phyloP scores from a whole-genome alignment of 371 early-diverging fungal species.

The Apophysomyces trapeziformis region DNA sequence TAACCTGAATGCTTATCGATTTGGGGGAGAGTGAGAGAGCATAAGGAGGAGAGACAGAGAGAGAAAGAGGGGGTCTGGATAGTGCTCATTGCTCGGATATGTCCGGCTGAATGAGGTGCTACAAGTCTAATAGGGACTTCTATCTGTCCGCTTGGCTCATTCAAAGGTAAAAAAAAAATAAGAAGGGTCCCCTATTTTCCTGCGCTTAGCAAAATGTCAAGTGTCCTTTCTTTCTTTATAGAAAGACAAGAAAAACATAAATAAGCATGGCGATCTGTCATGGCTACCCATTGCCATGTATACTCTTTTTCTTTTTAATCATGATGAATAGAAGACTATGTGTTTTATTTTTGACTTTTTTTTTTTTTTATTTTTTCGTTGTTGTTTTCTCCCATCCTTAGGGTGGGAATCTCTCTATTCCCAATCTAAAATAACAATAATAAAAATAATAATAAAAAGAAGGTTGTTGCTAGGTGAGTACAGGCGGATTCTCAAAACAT shows the following conservation, averaged over 20 bases:
- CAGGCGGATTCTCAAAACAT: slow-evolving; percentile 6
- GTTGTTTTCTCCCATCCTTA: background rate
- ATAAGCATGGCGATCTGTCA: too few relatives aligned
- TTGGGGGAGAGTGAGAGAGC: too few relatives aligned
- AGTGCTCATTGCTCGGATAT: background rate
- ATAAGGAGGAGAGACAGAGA: too few relatives aligned
- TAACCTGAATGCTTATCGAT: too few relatives aligned
- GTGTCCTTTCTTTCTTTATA: too few relatives aligned
- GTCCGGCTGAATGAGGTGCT: background rate
- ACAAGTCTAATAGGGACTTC: background rate
- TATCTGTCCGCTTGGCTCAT: too few relatives aligned
- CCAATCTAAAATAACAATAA: background rate
- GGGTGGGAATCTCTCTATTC: slow-evolving; percentile 1
- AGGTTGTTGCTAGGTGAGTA: slow-evolving; percentile 1
- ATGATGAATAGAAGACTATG: background rate
- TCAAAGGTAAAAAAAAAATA: too few relatives aligned
- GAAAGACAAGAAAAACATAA: too few relatives aligned
- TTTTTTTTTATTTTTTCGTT: too few relatives aligned
- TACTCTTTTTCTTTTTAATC: background rate
- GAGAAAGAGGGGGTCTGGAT: background rate
- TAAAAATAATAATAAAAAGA: background rate
- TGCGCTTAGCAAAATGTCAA: too few relatives aligned
- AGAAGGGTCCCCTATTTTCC: too few relatives aligned
- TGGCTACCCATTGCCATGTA: background rate
- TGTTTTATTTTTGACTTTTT: too few relatives aligned